These are phyloP conservation scores for Protomyces lactucae-debilis DNA, from an alignment of 1,139 yeast species.

Conservation along the genomic window DNA sequence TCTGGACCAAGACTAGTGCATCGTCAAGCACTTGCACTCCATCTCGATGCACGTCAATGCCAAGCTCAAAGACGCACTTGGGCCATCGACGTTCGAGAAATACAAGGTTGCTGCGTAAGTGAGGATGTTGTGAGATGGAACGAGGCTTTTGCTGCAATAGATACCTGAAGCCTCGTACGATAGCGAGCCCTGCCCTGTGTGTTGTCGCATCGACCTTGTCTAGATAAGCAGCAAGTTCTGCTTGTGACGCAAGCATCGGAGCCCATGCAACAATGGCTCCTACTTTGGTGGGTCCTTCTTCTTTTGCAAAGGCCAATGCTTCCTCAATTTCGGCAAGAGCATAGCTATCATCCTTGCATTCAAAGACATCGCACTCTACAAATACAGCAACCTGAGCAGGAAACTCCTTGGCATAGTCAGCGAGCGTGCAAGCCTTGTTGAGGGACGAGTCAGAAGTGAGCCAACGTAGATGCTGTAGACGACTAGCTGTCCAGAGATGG, in stretches of 20 bases:
- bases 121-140: background rate
- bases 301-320: background rate
- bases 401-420: background rate
- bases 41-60: constrained; percentile 10
- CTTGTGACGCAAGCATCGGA: background rate
- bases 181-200: background rate
- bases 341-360: background rate
- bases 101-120: background rate
- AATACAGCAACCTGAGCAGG: constrained; percentile 5
- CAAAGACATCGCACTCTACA: constrained; percentile 10
- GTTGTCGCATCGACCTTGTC: background rate
- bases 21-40: constrained; percentile 2
- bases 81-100: background rate
- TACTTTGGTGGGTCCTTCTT: background rate
- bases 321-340: constrained; percentile 3
- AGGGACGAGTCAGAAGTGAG: background rate
- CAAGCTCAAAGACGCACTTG: constrained; percentile 7
- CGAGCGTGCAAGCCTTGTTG: background rate
- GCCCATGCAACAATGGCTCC: constrained; percentile 18
- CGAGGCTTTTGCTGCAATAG: constrained; percentile 17
- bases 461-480: constrained; percentile 5
- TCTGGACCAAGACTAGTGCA: background rate
- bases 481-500: constrained; percentile 4
- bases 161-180: constrained; percentile 3
- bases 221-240: background rate